Conservation (phyloP, 495 filamentous ascomycete genomes). For the Penicillium soppii region DNA sequence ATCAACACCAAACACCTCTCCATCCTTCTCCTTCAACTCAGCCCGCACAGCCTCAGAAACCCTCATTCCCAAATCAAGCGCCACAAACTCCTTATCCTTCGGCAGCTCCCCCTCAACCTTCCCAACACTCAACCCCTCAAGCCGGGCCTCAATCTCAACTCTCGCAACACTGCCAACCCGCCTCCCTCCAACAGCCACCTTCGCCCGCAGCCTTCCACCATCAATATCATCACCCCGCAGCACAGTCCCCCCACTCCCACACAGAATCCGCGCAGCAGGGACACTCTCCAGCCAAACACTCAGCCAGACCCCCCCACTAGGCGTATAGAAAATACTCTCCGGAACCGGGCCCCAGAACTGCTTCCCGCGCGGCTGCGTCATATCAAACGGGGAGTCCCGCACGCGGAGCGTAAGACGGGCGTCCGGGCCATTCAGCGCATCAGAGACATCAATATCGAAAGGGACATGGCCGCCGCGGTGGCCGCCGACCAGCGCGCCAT, state of each 20-base stretch:
- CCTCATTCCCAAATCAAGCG: conserved; percentile 25
- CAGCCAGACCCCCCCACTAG: conserved; percentile 38
- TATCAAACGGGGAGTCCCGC: conserved; percentile 33
- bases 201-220: conserved; percentile 23
- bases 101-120: conserved; percentile 9
- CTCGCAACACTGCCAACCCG: conserved; percentile 5
- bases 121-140: conserved; percentile 20
- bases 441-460: conserved; percentile 36
- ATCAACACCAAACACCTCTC: conserved; percentile 13
- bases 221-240: conserved; percentile 34
- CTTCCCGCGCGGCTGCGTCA: conserved; percentile 40
- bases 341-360: conserved; percentile 41
- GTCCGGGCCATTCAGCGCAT: conserved; percentile 13
- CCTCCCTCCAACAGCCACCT: conserved; percentile 21
- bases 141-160: conserved; percentile 27
- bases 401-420: conserved; percentile 28
- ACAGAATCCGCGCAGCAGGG: conserved; percentile 21
- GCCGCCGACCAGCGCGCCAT: conserved; percentile 21
- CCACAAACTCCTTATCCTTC: conserved; percentile 18
- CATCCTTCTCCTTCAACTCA: conserved; percentile 8
- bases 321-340: conserved; percentile 43
- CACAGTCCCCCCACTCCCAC: conserved; percentile 34
- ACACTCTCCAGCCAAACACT: conserved; percentile 41
- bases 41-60: conserved; percentile 1
- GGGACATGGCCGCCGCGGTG: conserved; percentile 40